A percentile compares a stretch with the other conserved stretches of the same genome.
Evolutionary conservation across 2,329 filamentous ascomycete genomes (phyloP).

Genomic region (Fusarium mangiferae): DNA sequence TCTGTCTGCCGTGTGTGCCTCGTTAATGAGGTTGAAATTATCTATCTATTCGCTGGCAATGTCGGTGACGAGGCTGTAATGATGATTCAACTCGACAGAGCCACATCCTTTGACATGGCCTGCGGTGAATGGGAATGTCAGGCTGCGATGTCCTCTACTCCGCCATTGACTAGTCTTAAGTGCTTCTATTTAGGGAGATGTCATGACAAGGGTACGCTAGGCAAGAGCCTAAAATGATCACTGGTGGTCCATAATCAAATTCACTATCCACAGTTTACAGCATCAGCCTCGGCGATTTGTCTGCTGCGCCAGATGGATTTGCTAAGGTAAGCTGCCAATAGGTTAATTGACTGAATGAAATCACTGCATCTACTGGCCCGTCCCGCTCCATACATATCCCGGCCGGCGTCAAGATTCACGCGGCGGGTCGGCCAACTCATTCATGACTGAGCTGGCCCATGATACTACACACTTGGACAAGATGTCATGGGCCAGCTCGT

Average conservation of each 20-base stretch:
- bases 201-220: slow-evolving; percentile 16
- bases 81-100: slow-evolving; percentile 24
- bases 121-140: slow-evolving; percentile 6
- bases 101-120: slow-evolving; percentile 31
- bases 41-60: slow-evolving; percentile 13
- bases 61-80: slow-evolving; percentile 26
- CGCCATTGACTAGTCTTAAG: slow-evolving; percentile 21
- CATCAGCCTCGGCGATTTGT: slow-evolving; percentile 24
- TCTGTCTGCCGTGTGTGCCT: slow-evolving; percentile 19
- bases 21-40: slow-evolving; percentile 8
- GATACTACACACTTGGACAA: slow-evolving; percentile 1
- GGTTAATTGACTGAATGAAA: slow-evolving; percentile 13
- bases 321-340: background rate
- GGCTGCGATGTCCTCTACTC: slow-evolving; percentile 19
- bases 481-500: background rate
- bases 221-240: slow-evolving; percentile 11
- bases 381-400: slow-evolving; percentile 10
- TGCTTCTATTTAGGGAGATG: slow-evolving; percentile 40
- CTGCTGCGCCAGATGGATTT: slow-evolving; percentile 9
- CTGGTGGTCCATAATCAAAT: slow-evolving; percentile 5
- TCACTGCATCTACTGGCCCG: slow-evolving; percentile 11
- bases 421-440: slow-evolving; percentile 29
- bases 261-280: slow-evolving; percentile 18
- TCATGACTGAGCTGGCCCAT: slow-evolving; percentile 27
- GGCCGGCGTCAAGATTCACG: slow-evolving; percentile 5